phyloP scores from a whole-genome alignment of 2,329 filamentous ascomycete species.

The Kalmusia sp. region DNA sequence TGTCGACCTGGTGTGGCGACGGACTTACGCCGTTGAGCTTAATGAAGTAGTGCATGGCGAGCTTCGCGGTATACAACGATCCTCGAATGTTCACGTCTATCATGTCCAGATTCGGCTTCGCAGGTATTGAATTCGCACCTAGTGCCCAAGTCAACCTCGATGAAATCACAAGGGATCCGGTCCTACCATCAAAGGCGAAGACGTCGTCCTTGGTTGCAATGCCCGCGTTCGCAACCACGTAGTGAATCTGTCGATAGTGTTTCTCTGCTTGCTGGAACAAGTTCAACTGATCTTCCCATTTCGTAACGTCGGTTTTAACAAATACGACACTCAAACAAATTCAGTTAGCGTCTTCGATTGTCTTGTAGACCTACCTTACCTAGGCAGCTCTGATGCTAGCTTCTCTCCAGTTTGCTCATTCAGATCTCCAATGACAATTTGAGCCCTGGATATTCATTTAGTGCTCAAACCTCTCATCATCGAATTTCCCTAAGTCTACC shows the following conservation, averaged over 20 bases:
- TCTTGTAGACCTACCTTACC: background rate
- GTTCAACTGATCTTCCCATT: slow-evolving; percentile 25
- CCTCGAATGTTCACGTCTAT: slow-evolving; percentile 23
- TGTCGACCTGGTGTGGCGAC: slow-evolving; percentile 11
- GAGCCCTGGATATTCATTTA: background rate
- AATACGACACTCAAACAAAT: slow-evolving; percentile 8
- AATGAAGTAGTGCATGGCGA: slow-evolving; percentile 26
- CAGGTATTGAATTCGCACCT: slow-evolving; percentile 21
- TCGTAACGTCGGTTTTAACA: slow-evolving; percentile 22
- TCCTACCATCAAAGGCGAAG: slow-evolving; percentile 13
- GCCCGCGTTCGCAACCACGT: slow-evolving; percentile 28
- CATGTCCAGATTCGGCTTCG: slow-evolving; percentile 23
- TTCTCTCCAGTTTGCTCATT: background rate
- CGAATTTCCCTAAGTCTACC: background rate
- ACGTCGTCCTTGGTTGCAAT: slow-evolving; percentile 17
- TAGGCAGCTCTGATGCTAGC: background rate
- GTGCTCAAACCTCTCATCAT: background rate
- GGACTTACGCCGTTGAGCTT: slow-evolving; percentile 19
- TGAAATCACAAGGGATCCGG: background rate
- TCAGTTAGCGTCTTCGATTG: background rate
- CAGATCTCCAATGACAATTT: background rate
- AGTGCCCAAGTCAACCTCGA: background rate
- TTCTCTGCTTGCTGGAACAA: slow-evolving; percentile 20
- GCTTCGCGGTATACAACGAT: slow-evolving; percentile 25
- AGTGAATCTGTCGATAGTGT: slow-evolving; percentile 15